These are phyloP conservation scores for Alternaria novae-zelandiae DNA, from an alignment of 2,329 filamentous ascomycete species.

Conservation along the genomic window DNA sequence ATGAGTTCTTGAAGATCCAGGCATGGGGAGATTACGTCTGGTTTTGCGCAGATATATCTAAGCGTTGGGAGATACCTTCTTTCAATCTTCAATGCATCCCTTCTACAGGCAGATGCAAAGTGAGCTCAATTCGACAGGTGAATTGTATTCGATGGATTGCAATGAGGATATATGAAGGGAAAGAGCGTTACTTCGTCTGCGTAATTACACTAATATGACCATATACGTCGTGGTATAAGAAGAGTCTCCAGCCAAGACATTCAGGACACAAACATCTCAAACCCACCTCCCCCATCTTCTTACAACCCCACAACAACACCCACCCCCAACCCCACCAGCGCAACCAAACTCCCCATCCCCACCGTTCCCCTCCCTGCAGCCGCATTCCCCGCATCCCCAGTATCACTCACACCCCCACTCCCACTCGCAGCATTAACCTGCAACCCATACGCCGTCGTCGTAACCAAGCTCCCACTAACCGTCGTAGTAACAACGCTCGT, in stretches of 20 bases:
- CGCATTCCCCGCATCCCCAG: background rate
- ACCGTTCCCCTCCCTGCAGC: conserved; percentile 22
- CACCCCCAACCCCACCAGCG: conserved; percentile 29
- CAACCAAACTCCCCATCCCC: conserved; percentile 28
- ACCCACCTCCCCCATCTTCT: background rate
- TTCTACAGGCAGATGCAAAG: background rate
- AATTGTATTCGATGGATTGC: background rate
- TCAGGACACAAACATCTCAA: background rate
- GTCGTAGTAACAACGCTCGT: conserved; percentile 40
- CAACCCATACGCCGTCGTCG: conserved; percentile 39
- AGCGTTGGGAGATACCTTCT: background rate
- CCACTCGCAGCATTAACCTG: conserved; percentile 39
- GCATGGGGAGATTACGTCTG: background rate
- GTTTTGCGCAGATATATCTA: background rate
- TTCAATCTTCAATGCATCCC: background rate
- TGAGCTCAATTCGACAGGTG: background rate
- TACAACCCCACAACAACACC: conserved; percentile 33
- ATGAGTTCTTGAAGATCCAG: background rate
- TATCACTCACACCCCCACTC: conserved; percentile 2
- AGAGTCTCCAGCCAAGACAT: background rate
- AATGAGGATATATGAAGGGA: background rate
- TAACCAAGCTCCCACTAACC: conserved; percentile 27
- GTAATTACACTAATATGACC: background rate
- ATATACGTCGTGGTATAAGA: rapidly evolving
- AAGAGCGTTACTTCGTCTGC: background rate